Conservation (phyloP, 345 rosid genomes). For the Arabidopsis suecica region DNA sequence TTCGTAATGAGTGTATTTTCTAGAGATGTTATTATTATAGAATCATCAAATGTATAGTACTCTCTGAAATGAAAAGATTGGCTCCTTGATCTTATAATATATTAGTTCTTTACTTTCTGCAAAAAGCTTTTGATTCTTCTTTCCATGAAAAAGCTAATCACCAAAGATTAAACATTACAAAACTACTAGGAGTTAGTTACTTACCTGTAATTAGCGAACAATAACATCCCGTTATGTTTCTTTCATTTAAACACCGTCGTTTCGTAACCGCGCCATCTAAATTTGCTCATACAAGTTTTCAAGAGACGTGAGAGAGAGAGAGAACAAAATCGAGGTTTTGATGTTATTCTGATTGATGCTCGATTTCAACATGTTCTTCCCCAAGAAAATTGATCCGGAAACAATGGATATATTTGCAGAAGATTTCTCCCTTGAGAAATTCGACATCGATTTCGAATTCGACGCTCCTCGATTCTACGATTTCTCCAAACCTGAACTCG, state of each 20-base stretch:
- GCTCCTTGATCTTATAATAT: not conserved
- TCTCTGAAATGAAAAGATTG: not conserved
- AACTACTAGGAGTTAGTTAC: conserved; percentile 17
- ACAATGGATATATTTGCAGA: conserved; percentile 29
- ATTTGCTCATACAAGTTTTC: conserved; percentile 1
- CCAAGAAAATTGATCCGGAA: conserved; percentile 33
- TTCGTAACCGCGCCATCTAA: conserved; percentile 39
- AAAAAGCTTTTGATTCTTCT: conserved; percentile 9
- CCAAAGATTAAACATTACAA: not conserved
- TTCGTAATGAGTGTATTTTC: not conserved
- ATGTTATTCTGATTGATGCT: not conserved
- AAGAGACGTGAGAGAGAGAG: not conserved
- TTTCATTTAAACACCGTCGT: conserved; percentile 32
- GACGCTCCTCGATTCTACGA: conserved; percentile 73
- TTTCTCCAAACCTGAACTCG: conserved; percentile 58
- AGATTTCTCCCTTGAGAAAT: conserved; percentile 33
- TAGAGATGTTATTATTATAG: not conserved
- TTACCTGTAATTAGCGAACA: conserved; percentile 29
- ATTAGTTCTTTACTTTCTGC: not conserved
- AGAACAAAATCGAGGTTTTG: not conserved
- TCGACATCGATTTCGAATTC: conserved; percentile 70
- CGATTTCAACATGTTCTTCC: conserved; percentile 12
- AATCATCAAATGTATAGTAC: not conserved
- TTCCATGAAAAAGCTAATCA: not conserved
- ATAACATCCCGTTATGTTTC: not conserved